Conservation (phyloP, 129 eudicot species). For the Smallanthus sonchifolius region DNA sequence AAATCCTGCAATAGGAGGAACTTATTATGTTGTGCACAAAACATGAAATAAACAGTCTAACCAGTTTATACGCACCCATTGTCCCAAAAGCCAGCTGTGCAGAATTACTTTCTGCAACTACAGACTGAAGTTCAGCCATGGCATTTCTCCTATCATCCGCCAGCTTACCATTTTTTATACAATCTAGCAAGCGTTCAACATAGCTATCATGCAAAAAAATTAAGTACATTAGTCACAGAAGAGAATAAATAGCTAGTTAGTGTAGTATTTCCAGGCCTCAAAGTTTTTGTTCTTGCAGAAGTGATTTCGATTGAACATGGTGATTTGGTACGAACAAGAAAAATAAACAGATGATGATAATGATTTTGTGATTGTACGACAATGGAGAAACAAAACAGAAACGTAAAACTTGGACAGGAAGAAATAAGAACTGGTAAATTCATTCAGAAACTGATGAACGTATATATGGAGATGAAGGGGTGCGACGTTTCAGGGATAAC, state of each 20-base stretch:
- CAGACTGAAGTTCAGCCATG: conserved; percentile 76
- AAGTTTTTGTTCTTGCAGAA: no score
- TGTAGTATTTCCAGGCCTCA: no score
- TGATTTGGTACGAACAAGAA: no score
- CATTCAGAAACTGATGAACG: no score
- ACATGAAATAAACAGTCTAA: conserved; percentile 4
- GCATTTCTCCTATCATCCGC: conserved; percentile 86
- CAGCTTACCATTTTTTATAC: conserved; percentile 71
- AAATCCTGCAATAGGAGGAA: conserved; percentile 58
- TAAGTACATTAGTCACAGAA: not conserved
- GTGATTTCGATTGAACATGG: no score
- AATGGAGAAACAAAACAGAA: no score
- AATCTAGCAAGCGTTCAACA: conserved; percentile 89
- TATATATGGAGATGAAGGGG: no score
- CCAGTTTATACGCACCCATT: conserved; percentile 49
- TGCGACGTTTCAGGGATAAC: no score
- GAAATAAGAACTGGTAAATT: no score
- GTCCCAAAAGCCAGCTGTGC: conserved; percentile 94
- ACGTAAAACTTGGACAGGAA: no score
- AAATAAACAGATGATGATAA: no score
- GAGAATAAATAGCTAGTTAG: not conserved
- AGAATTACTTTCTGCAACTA: conserved; percentile 77
- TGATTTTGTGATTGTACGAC: no score
- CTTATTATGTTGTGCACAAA: conserved; percentile 1
- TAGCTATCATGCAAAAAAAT: conserved; percentile 44